phyloP scores from a whole-genome alignment of 2,329 filamentous ascomycete genomes.

The Ceratocystis colombiana region DNA sequence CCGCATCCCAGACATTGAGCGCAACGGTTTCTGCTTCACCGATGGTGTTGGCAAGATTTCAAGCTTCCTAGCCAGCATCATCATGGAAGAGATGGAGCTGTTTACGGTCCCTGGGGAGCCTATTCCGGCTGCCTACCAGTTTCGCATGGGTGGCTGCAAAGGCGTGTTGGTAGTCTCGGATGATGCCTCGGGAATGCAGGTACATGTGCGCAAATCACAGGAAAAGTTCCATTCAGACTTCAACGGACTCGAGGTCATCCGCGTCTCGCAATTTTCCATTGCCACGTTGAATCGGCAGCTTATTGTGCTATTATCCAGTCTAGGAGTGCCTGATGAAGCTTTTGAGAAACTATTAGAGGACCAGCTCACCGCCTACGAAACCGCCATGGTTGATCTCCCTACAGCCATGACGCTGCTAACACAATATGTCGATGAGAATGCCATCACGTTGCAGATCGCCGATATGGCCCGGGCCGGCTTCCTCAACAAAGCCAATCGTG shows the following conservation, averaged over 20 bases:
- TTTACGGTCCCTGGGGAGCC: conserved; percentile 28
- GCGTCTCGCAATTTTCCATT: conserved; percentile 62
- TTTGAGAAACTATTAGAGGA: conserved; percentile 58
- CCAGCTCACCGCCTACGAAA: conserved; percentile 59
- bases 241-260: conserved; percentile 73
- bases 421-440: conserved; percentile 74
- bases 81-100: conserved; percentile 57
- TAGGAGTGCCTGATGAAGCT: conserved; percentile 58
- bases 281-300: conserved; percentile 84
- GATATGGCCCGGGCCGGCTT: conserved; percentile 73
- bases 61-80: conserved; percentile 59
- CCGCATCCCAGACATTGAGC: conserved; percentile 60
- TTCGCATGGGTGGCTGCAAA: conserved; percentile 86
- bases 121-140: conserved; percentile 76
- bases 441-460: conserved; percentile 63
- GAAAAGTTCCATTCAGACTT: conserved; percentile 69
- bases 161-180: conserved; percentile 73
- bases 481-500: conserved; percentile 47
- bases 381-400: conserved; percentile 55
- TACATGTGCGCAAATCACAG: conserved; percentile 75
- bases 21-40: conserved; percentile 63
- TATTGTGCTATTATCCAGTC: conserved; percentile 69
- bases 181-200: conserved; percentile 52
- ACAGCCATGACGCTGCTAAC: conserved; percentile 59
- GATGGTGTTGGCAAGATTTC: conserved; percentile 96